Evolutionary conservation across 2,329 filamentous ascomycete species (phyloP).

Genomic region (Amesomyces nigricolor): DNA sequence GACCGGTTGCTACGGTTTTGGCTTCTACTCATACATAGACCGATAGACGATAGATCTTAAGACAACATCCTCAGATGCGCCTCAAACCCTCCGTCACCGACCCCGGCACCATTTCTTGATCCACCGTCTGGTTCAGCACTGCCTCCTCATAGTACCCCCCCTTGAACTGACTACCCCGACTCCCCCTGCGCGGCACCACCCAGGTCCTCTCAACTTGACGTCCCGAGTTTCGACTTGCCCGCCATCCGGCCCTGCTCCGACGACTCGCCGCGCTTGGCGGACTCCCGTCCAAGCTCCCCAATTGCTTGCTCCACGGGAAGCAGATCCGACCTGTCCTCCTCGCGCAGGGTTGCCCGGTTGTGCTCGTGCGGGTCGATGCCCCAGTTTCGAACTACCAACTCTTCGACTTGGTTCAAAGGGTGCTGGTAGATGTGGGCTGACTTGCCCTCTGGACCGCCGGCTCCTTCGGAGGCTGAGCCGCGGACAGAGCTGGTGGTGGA

Average conservation of each 20-base stretch:
- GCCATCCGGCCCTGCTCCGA: slow-evolving; percentile 35
- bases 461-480: slow-evolving; percentile 40
- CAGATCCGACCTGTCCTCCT: slow-evolving; percentile 7
- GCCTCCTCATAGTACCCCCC: slow-evolving; percentile 40
- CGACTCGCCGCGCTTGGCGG: slow-evolving; percentile 25
- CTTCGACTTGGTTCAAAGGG: slow-evolving; percentile 14
- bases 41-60: slow-evolving; percentile 1
- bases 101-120: slow-evolving; percentile 36
- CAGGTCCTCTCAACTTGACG: slow-evolving; percentile 25
- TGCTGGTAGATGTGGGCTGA: slow-evolving; percentile 20
- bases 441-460: slow-evolving; percentile 41
- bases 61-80: background rate
- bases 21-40: slow-evolving; percentile 1
- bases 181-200: slow-evolving; percentile 25
- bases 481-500: slow-evolving; percentile 35
- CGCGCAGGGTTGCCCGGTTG: background rate
- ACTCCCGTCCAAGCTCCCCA: slow-evolving; percentile 18
- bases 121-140: slow-evolving; percentile 39
- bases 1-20: too few relatives aligned
- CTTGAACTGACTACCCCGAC: slow-evolving; percentile 35
- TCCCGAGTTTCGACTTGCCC: slow-evolving; percentile 35
- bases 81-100: slow-evolving; percentile 35
- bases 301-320: slow-evolving; percentile 22
- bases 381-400: slow-evolving; percentile 12
- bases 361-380: slow-evolving; percentile 10